Evolutionary conservation across 2,329 filamentous ascomycete species (phyloP).

Genomic region (Plectosphaerella sp.): DNA sequence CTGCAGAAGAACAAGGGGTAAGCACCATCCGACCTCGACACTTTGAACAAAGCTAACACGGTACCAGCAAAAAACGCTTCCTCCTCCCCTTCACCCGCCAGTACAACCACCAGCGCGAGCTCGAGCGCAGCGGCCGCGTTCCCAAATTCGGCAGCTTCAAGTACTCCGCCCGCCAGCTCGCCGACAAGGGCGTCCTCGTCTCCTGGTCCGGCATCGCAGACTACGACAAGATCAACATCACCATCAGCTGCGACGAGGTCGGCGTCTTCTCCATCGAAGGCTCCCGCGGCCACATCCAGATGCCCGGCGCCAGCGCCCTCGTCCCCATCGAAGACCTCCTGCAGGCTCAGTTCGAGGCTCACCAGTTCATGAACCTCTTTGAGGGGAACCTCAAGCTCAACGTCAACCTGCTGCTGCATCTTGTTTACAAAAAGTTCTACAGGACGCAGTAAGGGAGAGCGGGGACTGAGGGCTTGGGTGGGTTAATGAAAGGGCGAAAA

Average conservation of each 20-base stretch:
- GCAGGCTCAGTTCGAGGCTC: conserved; percentile 95
- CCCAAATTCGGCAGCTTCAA: conserved; percentile 98
- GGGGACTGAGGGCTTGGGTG: background rate
- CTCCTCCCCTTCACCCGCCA: conserved; percentile 96
- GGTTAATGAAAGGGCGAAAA: background rate
- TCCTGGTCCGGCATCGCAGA: conserved; percentile 83
- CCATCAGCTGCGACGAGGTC: conserved; percentile 89
- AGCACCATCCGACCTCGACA: conserved; percentile 20
- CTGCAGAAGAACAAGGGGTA: conserved; percentile 93
- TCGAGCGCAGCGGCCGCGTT: conserved; percentile 80
- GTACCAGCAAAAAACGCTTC: conserved; percentile 75
- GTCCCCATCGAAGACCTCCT: conserved; percentile 89
- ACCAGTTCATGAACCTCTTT: conserved; percentile 94
- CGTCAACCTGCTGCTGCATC: conserved; percentile 92
- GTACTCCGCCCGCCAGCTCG: conserved; percentile 84
- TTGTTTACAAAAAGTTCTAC: conserved; percentile 99
- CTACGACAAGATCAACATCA: conserved; percentile 90
- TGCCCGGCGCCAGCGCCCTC: conserved; percentile 85
- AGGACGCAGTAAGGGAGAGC: conserved; percentile 49
- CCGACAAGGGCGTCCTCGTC: conserved; percentile 91
- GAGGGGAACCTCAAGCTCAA: conserved; percentile 82
- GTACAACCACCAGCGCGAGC: conserved; percentile 96
- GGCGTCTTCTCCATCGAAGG: conserved; percentile 93
- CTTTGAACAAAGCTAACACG: conserved; percentile 14
- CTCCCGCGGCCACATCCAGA: conserved; percentile 87